Evolutionary conservation across 352 stramenopile genomes (phyloP).

Genomic region (Phytophthora parvispora): DNA sequence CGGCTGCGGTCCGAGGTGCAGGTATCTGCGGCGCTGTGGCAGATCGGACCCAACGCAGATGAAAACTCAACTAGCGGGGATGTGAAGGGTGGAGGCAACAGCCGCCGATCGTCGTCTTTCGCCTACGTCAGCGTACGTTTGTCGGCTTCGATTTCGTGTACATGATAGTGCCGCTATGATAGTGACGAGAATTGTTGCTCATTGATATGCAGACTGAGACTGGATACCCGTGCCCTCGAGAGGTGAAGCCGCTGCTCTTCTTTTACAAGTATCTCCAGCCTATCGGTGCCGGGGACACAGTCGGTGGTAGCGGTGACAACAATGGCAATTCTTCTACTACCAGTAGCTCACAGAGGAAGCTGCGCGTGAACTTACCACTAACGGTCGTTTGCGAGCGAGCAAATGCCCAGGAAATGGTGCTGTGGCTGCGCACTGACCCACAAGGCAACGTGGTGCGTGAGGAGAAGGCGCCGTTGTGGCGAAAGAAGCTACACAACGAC

Average conservation of each 20-base stretch:
- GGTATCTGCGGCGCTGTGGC: conserved; percentile 33
- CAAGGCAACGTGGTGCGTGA: conserved; percentile 56
- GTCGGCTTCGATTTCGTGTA: neutral
- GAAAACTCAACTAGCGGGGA: conserved; percentile 3
- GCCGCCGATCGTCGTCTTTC: neutral
- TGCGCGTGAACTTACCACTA: conserved; percentile 68
- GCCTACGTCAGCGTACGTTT: conserved; percentile 12
- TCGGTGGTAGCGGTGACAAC: neutral
- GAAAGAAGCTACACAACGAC: conserved; percentile 66
- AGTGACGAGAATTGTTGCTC: neutral
- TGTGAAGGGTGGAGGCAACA: neutral
- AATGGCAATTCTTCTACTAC: neutral
- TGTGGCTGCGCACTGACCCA: conserved; percentile 68
- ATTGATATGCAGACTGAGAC: conserved; percentile 2
- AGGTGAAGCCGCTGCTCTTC: conserved; percentile 66
- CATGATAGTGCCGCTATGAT: neutral
- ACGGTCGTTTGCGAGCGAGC: conserved; percentile 73
- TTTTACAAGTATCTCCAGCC: conserved; percentile 91
- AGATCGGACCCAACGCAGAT: conserved; percentile 6
- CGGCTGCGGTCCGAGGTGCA: conserved; percentile 59
- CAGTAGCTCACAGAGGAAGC: conserved; percentile 30
- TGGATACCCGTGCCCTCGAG: conserved; percentile 30
- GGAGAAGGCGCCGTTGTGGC: conserved; percentile 61
- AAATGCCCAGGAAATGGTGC: conserved; percentile 59
- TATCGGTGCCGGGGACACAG: conserved; percentile 23